Percentiles rank a stretch among this genome's conserved stretches.
Conservation (phyloP, 805 yeast genomes). For the Ogataea pignaliae region DNA sequence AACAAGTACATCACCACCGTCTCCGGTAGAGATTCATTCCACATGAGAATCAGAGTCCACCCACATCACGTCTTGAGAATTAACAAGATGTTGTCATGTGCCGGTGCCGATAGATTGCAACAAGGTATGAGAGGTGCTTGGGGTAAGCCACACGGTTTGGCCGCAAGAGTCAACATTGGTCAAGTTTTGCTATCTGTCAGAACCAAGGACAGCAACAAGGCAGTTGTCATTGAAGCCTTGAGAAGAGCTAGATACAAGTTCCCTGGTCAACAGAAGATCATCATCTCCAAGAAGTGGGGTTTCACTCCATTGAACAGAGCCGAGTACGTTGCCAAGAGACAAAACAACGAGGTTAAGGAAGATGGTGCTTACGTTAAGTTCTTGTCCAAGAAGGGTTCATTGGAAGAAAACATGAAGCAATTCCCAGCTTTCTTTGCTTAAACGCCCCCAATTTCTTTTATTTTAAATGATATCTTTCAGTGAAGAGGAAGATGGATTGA, state of each 20-base stretch:
- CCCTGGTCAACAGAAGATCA: slow-evolving; percentile 99
- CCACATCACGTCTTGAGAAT: slow-evolving; percentile 99
- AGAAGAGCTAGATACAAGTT: slow-evolving; percentile 99
- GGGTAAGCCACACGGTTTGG: slow-evolving; percentile 99
- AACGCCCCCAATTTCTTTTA: background rate
- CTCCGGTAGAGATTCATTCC: slow-evolving; percentile 99
- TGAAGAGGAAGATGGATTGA: no score
- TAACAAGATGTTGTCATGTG: slow-evolving; percentile 99
- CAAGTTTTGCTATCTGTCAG: slow-evolving; percentile 97
- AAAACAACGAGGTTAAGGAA: slow-evolving; percentile 97
- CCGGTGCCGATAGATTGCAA: slow-evolving; percentile 99
- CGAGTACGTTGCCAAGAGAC: slow-evolving; percentile 90
- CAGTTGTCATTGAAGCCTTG: slow-evolving; percentile 95
- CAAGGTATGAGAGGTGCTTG: slow-evolving; percentile 99
- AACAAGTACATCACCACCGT: slow-evolving; percentile 98
- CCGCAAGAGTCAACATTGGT: slow-evolving; percentile 98
- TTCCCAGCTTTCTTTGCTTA: slow-evolving; percentile 81
- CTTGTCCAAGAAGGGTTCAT: slow-evolving; percentile 93
- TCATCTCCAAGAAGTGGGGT: slow-evolving; percentile 99
- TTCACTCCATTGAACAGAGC: slow-evolving; percentile 99
- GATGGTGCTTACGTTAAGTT: slow-evolving; percentile 99
- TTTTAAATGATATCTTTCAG: no score
- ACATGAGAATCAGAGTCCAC: slow-evolving; percentile 99
- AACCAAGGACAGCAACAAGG: slow-evolving; percentile 98
- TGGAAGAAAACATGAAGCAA: slow-evolving; percentile 83